Evolutionary conservation across 163 green algal species (phyloP), one percentile per base, ranked within the genome.

Genomic region (Chloroidium sp.): DNA sequence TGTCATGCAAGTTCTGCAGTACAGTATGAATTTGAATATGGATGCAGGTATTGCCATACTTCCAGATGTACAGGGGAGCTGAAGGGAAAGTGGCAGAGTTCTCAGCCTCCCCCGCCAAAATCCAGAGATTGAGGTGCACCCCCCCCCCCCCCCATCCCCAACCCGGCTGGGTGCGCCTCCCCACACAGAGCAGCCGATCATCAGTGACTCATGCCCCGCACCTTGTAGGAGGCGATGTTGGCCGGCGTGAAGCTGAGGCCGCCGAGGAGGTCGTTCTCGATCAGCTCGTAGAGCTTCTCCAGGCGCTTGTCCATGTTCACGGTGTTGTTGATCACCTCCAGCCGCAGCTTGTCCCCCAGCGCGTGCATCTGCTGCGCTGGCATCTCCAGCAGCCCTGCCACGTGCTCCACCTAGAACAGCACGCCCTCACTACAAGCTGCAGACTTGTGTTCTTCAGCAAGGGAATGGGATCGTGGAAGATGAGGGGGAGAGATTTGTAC

Each of bases 11-110:
- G 36, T 36, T 36, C 36, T 79, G 4, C 57, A 14, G 12, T 62
- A 61, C 2, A 76, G 8, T 36, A 36, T 36, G 36, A 36, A 36
- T 36, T 8, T 60, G 61, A 62, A 58, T 76, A 13, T 62, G 12
- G 0, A 1, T 82, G 76, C 85, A 93, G 86, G 88, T 98, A 75
- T 90, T 98, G 81, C 95, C 95, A 0, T 98, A 87, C 86, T 98
- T 98, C 82, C 91, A 97, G 69, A 92, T 98, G 36, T 98, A 98
- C 82, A 87, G 91, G 4, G 95, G 95, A 6, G 80, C 92, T 3
- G 79, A 94, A 75, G 94, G 95, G 14, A 86, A 87, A 12, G 87
- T 98, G 6, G 93, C 90, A 57, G 87, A 85, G 3, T 98, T 98
- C 85, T 92, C 87, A 8, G 92, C 90, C 62, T 96, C 91, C 58